Conservation (phyloP, 495 filamentous ascomycete genomes). For the Pyrenopolyporus hunteri region DNA sequence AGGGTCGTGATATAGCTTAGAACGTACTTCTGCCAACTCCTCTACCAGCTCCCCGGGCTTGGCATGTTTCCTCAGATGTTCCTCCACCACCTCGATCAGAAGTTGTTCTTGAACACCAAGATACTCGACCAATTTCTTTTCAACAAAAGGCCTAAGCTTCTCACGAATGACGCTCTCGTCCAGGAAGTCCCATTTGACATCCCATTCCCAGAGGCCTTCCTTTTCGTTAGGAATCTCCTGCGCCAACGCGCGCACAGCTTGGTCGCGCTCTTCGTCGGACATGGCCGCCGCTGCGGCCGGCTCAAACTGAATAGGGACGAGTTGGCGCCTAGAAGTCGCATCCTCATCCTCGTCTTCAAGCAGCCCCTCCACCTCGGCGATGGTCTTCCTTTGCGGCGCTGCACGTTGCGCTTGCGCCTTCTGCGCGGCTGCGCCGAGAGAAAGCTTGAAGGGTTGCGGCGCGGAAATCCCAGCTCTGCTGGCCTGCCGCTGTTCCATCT, state of each 20-base stretch:
- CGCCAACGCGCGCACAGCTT: conserved; percentile 79
- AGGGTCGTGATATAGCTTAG: conserved; percentile 11
- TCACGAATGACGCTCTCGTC: conserved; percentile 82
- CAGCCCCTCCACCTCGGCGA: conserved; percentile 91
- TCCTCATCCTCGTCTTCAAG: conserved; percentile 93
- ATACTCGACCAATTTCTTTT: conserved; percentile 97
- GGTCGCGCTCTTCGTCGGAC: conserved; percentile 81
- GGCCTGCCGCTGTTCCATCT: conserved; percentile 71
- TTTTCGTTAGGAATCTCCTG: conserved; percentile 88
- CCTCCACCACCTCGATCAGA: conserved; percentile 89
- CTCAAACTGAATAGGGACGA: conserved; percentile 93
- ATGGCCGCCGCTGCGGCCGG: conserved; percentile 70
- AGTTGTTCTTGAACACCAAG: conserved; percentile 96
- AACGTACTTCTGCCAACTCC: conserved; percentile 78
- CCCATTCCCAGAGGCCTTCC: conserved; percentile 88
- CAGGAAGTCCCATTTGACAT: conserved; percentile 92
- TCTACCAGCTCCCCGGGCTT: conserved; percentile 81
- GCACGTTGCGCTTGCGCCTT: conserved; percentile 76
- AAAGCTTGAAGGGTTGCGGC: conserved; percentile 90
- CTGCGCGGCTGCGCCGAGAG: conserved; percentile 84
- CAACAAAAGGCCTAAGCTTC: conserved; percentile 91
- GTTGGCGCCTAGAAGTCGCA: conserved; percentile 72
- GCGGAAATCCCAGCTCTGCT: conserved; percentile 56
- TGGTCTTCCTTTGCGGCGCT: conserved; percentile 73
- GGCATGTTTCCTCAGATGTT: conserved; percentile 79